These are phyloP conservation scores for Jamesozyma spencerorum DNA, from an alignment of 805 yeast genomes.

Conservation along the genomic window DNA sequence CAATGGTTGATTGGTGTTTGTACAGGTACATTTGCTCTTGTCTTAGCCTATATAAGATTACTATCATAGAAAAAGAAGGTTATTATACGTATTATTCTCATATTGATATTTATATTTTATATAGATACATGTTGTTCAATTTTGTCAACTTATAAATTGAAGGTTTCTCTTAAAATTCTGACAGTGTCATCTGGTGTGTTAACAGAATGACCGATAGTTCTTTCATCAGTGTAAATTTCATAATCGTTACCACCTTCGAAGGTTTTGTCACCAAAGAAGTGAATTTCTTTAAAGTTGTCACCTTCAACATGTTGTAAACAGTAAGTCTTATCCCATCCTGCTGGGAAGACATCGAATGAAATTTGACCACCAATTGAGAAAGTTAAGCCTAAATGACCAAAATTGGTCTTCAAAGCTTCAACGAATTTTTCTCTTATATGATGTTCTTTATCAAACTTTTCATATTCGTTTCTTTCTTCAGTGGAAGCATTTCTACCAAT, in stretches of 20 bases:
- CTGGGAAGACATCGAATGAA: conserved; percentile 98
- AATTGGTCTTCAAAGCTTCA: conserved; percentile 69
- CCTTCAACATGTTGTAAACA: conserved; percentile 84
- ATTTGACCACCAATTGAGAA: conserved; percentile 99
- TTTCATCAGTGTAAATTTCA: conserved; percentile 84
- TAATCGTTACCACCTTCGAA: conserved; percentile 97
- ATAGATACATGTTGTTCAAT: neutral
- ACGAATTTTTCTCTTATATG: conserved; percentile 81
- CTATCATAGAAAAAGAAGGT: conserved; percentile 46
- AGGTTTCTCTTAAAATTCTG: conserved; percentile 73
- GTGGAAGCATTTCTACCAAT: conserved; percentile 97
- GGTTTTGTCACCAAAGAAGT: conserved; percentile 98
- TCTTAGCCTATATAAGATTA: conserved; percentile 83
- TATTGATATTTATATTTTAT: neutral
- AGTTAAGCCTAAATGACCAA: conserved; percentile 77
- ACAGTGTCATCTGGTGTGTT: conserved; percentile 83
- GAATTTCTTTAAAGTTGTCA: conserved; percentile 80
- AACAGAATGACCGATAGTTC: conserved; percentile 96
- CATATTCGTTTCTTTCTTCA: conserved; percentile 87
- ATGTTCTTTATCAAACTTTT: conserved; percentile 70
- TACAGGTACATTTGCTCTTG: conserved; percentile 94
- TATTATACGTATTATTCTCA: neutral
- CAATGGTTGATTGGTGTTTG: conserved; percentile 98
- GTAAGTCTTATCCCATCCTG: conserved; percentile 99
- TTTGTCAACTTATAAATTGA: conserved; percentile 30